Percentiles rank a stretch among this genome's conserved stretches.
phyloP scores from a whole-genome alignment of 1,284 basidiomycete species.

The Sphaerobolus stellatus region DNA sequence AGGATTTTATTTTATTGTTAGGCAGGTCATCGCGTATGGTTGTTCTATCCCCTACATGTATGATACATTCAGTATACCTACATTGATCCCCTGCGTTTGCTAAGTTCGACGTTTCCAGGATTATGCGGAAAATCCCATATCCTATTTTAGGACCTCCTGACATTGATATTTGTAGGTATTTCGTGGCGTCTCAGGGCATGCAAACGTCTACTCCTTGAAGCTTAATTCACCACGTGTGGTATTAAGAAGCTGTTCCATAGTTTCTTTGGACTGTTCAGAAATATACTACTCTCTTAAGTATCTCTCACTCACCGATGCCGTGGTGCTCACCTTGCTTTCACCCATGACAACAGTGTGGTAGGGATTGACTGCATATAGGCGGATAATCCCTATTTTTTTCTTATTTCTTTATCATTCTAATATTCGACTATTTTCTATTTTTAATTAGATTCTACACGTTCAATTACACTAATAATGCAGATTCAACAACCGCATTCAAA shows the following conservation, averaged over 20 bases:
- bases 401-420: too few species aligned
- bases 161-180: constrained; percentile 31
- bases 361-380: too few species aligned
- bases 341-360: too few species aligned
- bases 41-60: constrained; percentile 48
- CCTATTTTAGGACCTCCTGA: constrained; percentile 43
- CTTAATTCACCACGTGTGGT: too few species aligned
- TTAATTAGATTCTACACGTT: too few species aligned
- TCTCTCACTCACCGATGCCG: constrained; percentile 72
- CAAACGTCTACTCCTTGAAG: too few species aligned
- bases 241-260: constrained; percentile 47
- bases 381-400: too few species aligned
- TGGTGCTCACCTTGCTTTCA: constrained; percentile 72
- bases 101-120: constrained; percentile 12
- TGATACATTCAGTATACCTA: constrained; percentile 13
- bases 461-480: too few species aligned
- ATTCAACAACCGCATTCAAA: too few species aligned
- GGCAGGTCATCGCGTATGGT: constrained; percentile 43
- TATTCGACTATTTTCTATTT: too few species aligned
- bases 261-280: constrained; percentile 62
- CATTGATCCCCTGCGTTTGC: not conserved
- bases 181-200: constrained; percentile 36
- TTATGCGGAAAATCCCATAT: constrained; percentile 31
- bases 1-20: too few species aligned
- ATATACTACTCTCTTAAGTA: constrained; percentile 70